These are phyloP conservation scores for Iberis pinnata DNA, from an alignment of 345 rosid species.

Conservation along the genomic window DNA sequence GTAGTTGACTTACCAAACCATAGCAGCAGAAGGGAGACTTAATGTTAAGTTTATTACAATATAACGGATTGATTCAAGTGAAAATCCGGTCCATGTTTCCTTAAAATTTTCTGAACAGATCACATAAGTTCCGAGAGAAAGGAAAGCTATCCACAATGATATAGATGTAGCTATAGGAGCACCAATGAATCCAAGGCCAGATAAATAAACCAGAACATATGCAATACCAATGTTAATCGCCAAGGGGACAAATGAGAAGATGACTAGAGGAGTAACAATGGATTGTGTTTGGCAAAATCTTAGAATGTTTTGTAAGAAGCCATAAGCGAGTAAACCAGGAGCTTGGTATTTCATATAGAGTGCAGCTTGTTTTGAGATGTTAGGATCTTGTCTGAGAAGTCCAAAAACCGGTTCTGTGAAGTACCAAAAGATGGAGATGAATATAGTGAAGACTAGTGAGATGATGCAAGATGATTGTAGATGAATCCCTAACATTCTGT, in stretches of 20 bases:
- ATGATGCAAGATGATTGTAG: constrained; percentile 70
- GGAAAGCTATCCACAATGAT: constrained; percentile 51
- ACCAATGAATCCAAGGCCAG: constrained; percentile 52
- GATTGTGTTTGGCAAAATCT: constrained; percentile 80
- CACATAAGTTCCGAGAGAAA: constrained; percentile 42
- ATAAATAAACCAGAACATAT: constrained; percentile 36
- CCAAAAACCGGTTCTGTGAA: constrained; percentile 44
- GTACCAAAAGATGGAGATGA: constrained; percentile 55
- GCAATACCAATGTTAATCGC: constrained; percentile 41
- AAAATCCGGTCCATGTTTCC: constrained; percentile 58
- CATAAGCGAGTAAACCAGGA: constrained; percentile 59
- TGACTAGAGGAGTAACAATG: constrained; percentile 40
- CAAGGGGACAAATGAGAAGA: constrained; percentile 41
- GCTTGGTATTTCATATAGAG: constrained; percentile 51
- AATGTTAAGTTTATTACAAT: constrained; percentile 35
- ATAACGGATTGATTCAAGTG: constrained; percentile 34
- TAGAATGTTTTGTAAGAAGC: constrained; percentile 56
- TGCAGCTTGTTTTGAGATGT: constrained; percentile 48
- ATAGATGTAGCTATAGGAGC: constrained; percentile 67
- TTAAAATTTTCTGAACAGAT: constrained; percentile 33
- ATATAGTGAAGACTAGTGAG: constrained; percentile 39
- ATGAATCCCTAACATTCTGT: constrained; percentile 59
- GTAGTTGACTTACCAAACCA: constrained; percentile 55
- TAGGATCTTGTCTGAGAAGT: constrained; percentile 52
- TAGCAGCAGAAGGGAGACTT: constrained; percentile 66